Evolutionary conservation across 208 protist genomes (phyloP), one percentile per base, ranked within the genome.

Genomic region (Trypanosoma avium): DNA sequence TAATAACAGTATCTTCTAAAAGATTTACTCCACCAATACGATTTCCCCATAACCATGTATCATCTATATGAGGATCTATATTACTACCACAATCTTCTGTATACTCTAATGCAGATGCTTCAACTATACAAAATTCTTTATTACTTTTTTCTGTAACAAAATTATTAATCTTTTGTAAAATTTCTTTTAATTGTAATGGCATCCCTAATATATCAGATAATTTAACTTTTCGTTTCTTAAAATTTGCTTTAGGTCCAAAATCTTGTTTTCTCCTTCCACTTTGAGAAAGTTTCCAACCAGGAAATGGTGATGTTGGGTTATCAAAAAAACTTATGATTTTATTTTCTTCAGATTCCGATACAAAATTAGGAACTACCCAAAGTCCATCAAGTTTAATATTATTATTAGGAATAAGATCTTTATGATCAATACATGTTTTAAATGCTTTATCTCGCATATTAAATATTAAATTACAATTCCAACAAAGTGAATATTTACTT

Each of bases 31-130:
- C 88, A 21, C 66, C 82, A 61, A 97, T 86, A 27, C 91, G 73
- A 43, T 88, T 68, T 22, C 91, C 91, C 88, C 91, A 97, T n/a
- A 94, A 55, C 88, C 91, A 97, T 4, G 86, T 92, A 63, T 97
- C 91, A 68, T 97, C 91, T 29, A 97, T 69, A 36, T 97, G 91
- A 13, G 88, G 86, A 63, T 97, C 91, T 57, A 97, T 83, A 59
- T 81, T 88, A 54, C 86, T 94, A 35, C 74, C 27, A 24, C 75
- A 80, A 8, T 60, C 61, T 21, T 61, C 40, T 4, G 54, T 66
- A 55, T 97, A 97, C 56, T 97, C 88, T 9, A 97, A 61, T 24
- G 67, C 87, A 12, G 84, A 91, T 5, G 78, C 86, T 56, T 95
- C 87, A 0, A 74, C 86, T 36, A 88, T 63, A 21, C 21, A 53